Percentiles rank a stretch among this genome's conserved stretches.
phyloP scores from a whole-genome alignment of 1,139 yeast genomes.

The Suhomyces anneliseae region DNA sequence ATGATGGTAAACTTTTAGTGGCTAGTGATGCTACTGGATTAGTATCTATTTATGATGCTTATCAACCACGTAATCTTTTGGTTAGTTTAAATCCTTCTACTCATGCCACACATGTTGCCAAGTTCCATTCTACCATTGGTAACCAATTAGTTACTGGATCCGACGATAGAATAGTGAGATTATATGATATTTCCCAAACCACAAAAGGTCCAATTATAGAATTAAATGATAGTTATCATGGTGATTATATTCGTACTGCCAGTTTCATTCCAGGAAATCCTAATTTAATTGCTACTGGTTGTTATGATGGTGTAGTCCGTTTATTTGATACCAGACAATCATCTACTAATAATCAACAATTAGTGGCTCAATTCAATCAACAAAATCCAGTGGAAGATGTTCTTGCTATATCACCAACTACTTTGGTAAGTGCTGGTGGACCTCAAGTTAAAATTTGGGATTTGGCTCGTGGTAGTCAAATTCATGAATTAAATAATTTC shows the following conservation, averaged over 20 bases:
- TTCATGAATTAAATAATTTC: slow-evolving; percentile 72
- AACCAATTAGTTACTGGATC: slow-evolving; percentile 83
- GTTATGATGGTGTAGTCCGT: slow-evolving; percentile 86
- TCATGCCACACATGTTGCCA: slow-evolving; percentile 93
- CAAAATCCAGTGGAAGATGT: slow-evolving; percentile 78
- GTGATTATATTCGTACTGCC: slow-evolving; percentile 86
- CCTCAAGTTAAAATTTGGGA: slow-evolving; percentile 91
- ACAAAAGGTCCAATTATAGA: slow-evolving; percentile 60
- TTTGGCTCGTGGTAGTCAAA: slow-evolving; percentile 67
- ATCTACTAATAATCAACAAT: slow-evolving; percentile 54
- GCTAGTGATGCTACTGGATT: slow-evolving; percentile 91
- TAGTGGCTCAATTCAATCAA: slow-evolving; percentile 40
- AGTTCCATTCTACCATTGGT: slow-evolving; percentile 74
- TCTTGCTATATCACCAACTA: slow-evolving; percentile 77
- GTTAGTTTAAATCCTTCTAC: slow-evolving; percentile 79
- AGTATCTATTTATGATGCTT: slow-evolving; percentile 80
- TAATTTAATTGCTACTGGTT: slow-evolving; percentile 84
- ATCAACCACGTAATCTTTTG: slow-evolving; percentile 73
- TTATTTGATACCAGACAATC: slow-evolving; percentile 75
- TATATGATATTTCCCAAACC: slow-evolving; percentile 86
- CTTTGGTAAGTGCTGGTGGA: slow-evolving; percentile 83
- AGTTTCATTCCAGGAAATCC: slow-evolving; percentile 73
- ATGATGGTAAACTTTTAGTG: slow-evolving; percentile 78
- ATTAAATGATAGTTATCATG: slow-evolving; percentile 65
- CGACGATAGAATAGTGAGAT: slow-evolving; percentile 82